Evolutionary conservation across 2,329 filamentous ascomycete genomes (phyloP).

Genomic region (Paecilomyces fulvus): DNA sequence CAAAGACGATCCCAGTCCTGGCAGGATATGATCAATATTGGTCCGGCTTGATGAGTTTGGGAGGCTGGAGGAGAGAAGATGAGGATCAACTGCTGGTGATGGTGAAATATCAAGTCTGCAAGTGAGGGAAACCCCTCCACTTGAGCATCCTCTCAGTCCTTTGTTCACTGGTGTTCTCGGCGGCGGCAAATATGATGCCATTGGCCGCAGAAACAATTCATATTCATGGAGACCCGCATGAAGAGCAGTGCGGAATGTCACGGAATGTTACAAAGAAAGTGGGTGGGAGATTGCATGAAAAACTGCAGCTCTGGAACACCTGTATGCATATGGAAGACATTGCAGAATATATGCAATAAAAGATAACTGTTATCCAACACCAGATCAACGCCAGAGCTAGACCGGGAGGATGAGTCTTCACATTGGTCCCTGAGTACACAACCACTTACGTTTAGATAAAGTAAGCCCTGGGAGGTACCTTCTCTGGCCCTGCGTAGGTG

Average conservation of each 20-base stretch:
- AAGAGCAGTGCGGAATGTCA: neutral
- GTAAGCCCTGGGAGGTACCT: no score
- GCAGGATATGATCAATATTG: neutral
- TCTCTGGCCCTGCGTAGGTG: no score
- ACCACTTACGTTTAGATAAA: no score
- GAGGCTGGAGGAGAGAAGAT: neutral
- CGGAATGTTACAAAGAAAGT: neutral
- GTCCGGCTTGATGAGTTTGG: neutral
- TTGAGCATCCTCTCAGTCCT: neutral
- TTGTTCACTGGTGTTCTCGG: neutral
- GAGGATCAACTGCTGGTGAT: neutral
- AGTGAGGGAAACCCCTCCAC: neutral
- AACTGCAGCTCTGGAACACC: neutral
- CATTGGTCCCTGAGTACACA: no score
- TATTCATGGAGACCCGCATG: neutral
- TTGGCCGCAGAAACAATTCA: neutral
- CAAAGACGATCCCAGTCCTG: neutral
- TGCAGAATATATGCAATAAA: neutral
- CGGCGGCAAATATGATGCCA: neutral
- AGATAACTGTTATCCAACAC: neutral
- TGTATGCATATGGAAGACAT: no score
- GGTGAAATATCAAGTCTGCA: neutral
- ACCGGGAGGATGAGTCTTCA: neutral
- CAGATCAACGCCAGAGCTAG: neutral
- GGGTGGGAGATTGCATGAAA: neutral